phyloP scores from a whole-genome alignment of 768 basidiomycete genomes.

The Tricholoma hemisulphureum region DNA sequence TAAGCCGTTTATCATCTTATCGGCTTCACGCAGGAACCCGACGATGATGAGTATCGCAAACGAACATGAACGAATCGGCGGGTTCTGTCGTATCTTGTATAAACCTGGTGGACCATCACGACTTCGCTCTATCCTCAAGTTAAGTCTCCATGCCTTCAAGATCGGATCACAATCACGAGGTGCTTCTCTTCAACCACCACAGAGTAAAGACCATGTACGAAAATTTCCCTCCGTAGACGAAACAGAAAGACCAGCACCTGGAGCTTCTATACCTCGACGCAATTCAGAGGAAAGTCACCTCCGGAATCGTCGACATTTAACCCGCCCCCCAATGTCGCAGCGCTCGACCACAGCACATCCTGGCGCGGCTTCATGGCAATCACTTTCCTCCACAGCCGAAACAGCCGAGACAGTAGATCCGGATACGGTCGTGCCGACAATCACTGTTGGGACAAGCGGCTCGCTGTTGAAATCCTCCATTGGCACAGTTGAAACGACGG shows the following conservation, averaged over 20 bases:
- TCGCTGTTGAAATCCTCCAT: slow-evolving; percentile 69
- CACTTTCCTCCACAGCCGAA: slow-evolving; percentile 26
- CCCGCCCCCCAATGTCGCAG: slow-evolving; percentile 53
- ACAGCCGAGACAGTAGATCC: slow-evolving; percentile 18
- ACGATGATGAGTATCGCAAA: slow-evolving; percentile 58
- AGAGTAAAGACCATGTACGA: neutral
- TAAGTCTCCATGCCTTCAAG: slow-evolving; percentile 55
- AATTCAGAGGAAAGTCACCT: slow-evolving; percentile 49
- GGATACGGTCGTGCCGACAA: slow-evolving; percentile 39
- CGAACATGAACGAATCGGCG: slow-evolving; percentile 77
- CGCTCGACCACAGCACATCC: slow-evolving; percentile 52
- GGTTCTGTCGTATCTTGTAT: slow-evolving; percentile 84
- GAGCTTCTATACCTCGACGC: slow-evolving; percentile 30
- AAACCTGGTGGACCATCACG: slow-evolving; percentile 87
- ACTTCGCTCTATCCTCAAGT: slow-evolving; percentile 63
- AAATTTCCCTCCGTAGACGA: slow-evolving; percentile 1
- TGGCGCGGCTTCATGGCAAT: slow-evolving; percentile 33
- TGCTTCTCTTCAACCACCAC: neutral
- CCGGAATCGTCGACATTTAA: slow-evolving; percentile 9
- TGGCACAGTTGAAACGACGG: slow-evolving; percentile 45
- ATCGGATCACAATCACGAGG: slow-evolving; percentile 37
- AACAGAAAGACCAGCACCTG: neutral
- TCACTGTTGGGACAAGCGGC: slow-evolving; percentile 59
- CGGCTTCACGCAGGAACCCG: slow-evolving; percentile 66
- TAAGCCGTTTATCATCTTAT: slow-evolving; percentile 74